Evolutionary conservation across 371 early-diverging fungal genomes (phyloP).

Genomic region (Encephalitozoon romaleae): DNA sequence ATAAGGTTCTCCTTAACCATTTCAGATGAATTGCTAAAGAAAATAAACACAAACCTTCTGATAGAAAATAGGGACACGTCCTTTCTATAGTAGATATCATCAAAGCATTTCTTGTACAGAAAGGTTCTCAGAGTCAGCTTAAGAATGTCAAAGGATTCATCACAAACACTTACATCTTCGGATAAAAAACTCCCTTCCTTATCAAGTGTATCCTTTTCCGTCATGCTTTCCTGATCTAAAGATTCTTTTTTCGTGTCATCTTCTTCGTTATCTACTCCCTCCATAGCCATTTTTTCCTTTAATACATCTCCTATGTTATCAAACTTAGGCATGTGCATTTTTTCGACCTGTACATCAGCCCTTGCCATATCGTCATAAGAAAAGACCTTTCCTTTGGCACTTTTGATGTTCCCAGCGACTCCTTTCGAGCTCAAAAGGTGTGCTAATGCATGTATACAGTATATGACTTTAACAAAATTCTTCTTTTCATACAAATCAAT

Average conservation of each 20-base stretch:
- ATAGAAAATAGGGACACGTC: conserved; percentile 20
- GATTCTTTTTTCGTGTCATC: background rate
- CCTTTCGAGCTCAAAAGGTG: conserved; percentile 58
- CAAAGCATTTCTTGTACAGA: conserved; percentile 32
- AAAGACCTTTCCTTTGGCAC: conserved; percentile 47
- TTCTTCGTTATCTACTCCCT: background rate
- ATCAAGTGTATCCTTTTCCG: background rate
- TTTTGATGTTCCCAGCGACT: conserved; percentile 38
- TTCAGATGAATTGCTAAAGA: conserved; percentile 60
- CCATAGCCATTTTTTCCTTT: background rate
- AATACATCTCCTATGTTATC: conserved; percentile 36
- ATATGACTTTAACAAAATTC: conserved; percentile 96
- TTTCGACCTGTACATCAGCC: conserved; percentile 51
- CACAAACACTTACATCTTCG: background rate
- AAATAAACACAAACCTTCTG: conserved; percentile 31
- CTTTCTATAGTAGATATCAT: conserved; percentile 32
- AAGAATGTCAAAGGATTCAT: background rate
- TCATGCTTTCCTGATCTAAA: background rate
- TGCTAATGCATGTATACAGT: conserved; percentile 94
- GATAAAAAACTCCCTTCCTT: background rate
- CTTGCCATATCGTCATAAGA: conserved; percentile 43
- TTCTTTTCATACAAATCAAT: conserved; percentile 96
- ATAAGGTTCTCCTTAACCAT: conserved; percentile 52
- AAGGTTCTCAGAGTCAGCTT: conserved; percentile 24
- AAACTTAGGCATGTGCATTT: conserved; percentile 48